Evolutionary conservation across 2,329 filamentous ascomycete genomes (phyloP), one percentile per base, ranked within the genome.

Genomic region (Claviceps arundinis): DNA sequence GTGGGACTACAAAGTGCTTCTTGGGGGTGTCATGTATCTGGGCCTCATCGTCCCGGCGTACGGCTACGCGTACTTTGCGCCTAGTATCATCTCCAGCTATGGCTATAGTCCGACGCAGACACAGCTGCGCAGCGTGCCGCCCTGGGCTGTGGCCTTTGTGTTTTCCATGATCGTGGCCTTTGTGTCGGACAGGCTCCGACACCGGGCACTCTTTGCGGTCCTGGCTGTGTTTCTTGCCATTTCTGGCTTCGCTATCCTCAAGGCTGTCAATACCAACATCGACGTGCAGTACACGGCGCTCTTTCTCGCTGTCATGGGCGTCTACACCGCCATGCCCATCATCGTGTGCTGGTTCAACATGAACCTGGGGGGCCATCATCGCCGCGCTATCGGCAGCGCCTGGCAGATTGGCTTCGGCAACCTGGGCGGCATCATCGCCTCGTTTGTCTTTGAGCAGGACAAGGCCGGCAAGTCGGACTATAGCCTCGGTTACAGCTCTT

Each of bases 311-410:
- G 84, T 87, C 2, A 82, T 82, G 70, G 88, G 88, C 48, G 77
- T 80, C 0, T 96, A 94, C 68, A 82, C 81, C 1, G 87, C 89
- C n/a, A 90, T 95, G 85, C 89, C 91, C 0, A 82, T 95, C 34
- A 80, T 89, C 44, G 78, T 89, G 7, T 89, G 85, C 65, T 90
- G 86, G 85, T 89, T 85, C 66, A 84, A 84, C 59, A 88, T 89
- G 80, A 90, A 89, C 59, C 70, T 89, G 1, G 80, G 80, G 2
- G 85, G 85, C 0, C 86, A 89, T 62, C 82, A 82, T 53, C 76
- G 85, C 3, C 75, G 85, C 44, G 75, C 81, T 8, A 78, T 89
- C 16, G 85, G 85, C 13, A 80, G 80, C 8, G 86, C 84, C 1
- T 89, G 84, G 83, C 85, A 89, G 64, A 74, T 90, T 44, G 84